Evolutionary conservation across 148 eudicot species (phyloP).

Genomic region (Diospyros lotus): DNA sequence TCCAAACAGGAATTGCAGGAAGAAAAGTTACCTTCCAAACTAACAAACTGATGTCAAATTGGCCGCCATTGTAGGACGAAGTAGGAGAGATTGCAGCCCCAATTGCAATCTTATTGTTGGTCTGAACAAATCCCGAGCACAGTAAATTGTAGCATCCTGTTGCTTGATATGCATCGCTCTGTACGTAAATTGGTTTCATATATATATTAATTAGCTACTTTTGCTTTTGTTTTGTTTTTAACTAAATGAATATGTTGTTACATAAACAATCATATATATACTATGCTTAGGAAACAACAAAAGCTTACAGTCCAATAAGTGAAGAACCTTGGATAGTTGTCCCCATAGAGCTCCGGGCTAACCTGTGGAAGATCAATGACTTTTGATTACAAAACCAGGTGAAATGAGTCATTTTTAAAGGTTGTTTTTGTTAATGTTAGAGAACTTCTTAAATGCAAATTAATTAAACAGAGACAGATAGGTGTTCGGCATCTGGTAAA

Average conservation of each 20-base stretch:
- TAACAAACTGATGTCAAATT: conserved; percentile 76
- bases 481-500: too few relatives aligned
- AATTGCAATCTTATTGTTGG: conserved; percentile 24
- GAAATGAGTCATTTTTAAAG: background rate
- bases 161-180: conserved; percentile 33
- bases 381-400: background rate
- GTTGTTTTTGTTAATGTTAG: too few relatives aligned
- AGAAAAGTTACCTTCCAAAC: conserved; percentile 72
- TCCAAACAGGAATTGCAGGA: too few relatives aligned
- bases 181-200: background rate
- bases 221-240: too few relatives aligned
- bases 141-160: conserved; percentile 38
- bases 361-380: conserved; percentile 38
- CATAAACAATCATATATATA: too few relatives aligned
- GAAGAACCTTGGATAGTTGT: conserved; percentile 89
- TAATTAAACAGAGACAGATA: too few relatives aligned
- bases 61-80: conserved; percentile 66
- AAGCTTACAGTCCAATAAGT: conserved; percentile 91
- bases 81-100: conserved; percentile 76
- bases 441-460: too few relatives aligned
- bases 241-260: too few relatives aligned
- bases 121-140: conserved; percentile 35
- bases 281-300: too few relatives aligned
- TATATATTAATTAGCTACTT: too few relatives aligned
- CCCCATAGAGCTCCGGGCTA: conserved; percentile 96